Evolutionary conservation across 225 moss, liverwort and hornwort genomes (phyloP).

Genomic region (Marchantia paleacea): DNA sequence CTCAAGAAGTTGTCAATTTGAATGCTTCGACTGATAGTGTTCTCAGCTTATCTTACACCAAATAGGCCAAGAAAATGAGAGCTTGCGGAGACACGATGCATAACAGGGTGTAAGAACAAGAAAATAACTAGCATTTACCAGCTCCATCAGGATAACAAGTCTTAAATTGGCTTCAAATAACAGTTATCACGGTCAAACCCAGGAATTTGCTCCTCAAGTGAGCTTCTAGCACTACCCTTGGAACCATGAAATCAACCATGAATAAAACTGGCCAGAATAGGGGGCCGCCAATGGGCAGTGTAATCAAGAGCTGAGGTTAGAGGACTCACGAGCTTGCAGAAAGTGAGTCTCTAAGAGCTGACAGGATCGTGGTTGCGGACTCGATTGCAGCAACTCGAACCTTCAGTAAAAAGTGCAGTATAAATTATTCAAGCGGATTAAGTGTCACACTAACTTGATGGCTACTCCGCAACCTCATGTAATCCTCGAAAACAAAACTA

Average conservation of each 20-base stretch:
- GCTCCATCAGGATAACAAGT: neutral
- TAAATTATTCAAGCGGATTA: neutral
- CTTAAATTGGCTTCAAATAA: neutral
- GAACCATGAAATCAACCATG: neutral
- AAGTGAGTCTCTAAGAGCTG: conserved; percentile 19
- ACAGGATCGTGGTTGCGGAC: conserved; percentile 36
- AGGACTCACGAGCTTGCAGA: conserved; percentile 27
- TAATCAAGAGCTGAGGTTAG: neutral
- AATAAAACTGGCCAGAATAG: neutral
- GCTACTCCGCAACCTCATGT: neutral
- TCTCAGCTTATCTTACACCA: neutral
- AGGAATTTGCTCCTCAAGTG: neutral
- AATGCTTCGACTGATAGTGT: neutral
- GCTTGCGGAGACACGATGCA: neutral
- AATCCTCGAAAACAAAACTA: neutral
- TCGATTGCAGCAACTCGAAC: conserved; percentile 47
- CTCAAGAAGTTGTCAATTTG: neutral
- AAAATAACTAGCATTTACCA: neutral
- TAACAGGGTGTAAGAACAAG: neutral
- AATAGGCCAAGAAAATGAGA: neutral
- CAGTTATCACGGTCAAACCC: no score
- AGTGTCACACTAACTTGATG: neutral
- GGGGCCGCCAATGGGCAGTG: neutral
- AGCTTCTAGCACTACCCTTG: neutral
- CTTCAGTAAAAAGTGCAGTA: conserved; percentile 4